These are phyloP conservation scores for Trichoderma citrinoviride DNA, from an alignment of 2,329 filamentous ascomycete species.

Conservation along the genomic window DNA sequence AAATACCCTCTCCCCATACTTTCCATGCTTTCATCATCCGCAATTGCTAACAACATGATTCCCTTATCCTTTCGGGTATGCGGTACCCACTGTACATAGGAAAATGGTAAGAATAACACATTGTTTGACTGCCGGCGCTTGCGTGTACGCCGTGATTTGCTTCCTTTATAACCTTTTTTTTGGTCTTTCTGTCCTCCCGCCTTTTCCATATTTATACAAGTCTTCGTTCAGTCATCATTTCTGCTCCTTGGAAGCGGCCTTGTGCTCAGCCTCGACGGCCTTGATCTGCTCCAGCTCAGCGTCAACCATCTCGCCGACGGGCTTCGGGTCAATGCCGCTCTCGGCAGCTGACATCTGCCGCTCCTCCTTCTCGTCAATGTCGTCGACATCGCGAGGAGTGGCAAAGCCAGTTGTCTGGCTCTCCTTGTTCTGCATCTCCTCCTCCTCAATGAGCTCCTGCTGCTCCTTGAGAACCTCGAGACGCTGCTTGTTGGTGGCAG, in stretches of 20 bases:
- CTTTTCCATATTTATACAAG: conserved; percentile 38
- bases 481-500: conserved; percentile 97
- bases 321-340: conserved; percentile 45
- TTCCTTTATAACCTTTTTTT: conserved; percentile 22
- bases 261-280: conserved; percentile 31
- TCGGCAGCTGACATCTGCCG: conserved; percentile 53
- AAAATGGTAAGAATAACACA: conserved; percentile 28
- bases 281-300: conserved; percentile 50
- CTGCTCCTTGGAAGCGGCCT: conserved; percentile 34
- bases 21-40: conserved; percentile 17
- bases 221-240: conserved; percentile 38
- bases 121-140: conserved; percentile 11
- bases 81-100: conserved; percentile 25
- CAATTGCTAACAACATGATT: conserved; percentile 13
- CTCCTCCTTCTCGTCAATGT: conserved; percentile 94
- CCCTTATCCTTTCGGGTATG: conserved; percentile 18
- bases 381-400: conserved; percentile 78
- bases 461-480: conserved; percentile 98
- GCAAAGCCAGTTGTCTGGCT: conserved; percentile 72
- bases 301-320: conserved; percentile 53
- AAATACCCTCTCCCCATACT: conserved; percentile 7
- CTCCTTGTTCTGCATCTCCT: conserved; percentile 86
- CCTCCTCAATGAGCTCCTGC: conserved; percentile 95
- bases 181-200: conserved; percentile 20
- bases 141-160: conserved; percentile 28